These are phyloP conservation scores for Rhizopus sp. DNA, from an alignment of 371 early-diverging fungal species.

Conservation along the genomic window DNA sequence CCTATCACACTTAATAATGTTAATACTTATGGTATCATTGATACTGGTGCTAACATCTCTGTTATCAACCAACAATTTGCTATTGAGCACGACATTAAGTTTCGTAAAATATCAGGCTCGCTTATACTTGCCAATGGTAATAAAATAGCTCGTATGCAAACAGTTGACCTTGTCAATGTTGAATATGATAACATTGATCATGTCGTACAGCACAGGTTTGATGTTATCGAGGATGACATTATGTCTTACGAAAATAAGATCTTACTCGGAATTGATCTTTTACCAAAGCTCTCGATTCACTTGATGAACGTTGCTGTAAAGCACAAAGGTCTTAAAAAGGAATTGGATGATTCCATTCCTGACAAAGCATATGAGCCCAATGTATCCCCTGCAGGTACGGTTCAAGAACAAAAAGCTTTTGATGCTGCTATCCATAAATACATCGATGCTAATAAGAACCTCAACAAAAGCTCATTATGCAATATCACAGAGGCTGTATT, in stretches of 20 bases:
- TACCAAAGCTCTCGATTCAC: slow-evolving; percentile 7
- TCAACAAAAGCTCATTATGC: slow-evolving; percentile 5
- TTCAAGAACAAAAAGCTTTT: slow-evolving; percentile 7
- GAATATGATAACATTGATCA: slow-evolving; percentile 10
- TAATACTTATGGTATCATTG: no score
- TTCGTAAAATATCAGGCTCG: not conserved
- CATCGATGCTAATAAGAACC: slow-evolving; percentile 2
- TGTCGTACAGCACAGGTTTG: slow-evolving; percentile 4
- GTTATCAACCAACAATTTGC: slow-evolving; percentile 12
- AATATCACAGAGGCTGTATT: slow-evolving; percentile 9
- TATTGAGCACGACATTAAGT: slow-evolving; percentile 3
- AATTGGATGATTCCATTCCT: slow-evolving; percentile 4
- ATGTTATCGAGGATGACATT: slow-evolving; percentile 3
- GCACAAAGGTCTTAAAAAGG: slow-evolving; percentile 1
- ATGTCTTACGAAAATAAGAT: not conserved
- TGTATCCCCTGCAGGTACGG: slow-evolving; percentile 5
- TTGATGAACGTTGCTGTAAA: slow-evolving; percentile 11
- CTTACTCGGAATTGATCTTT: slow-evolving; percentile 10
- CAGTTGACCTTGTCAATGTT: slow-evolving; percentile 1
- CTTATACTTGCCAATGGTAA: slow-evolving; percentile 3
- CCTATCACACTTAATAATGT: no score
- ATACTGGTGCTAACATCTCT: not conserved
- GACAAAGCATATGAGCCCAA: slow-evolving; percentile 13
- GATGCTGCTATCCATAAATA: not conserved
- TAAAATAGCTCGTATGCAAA: slow-evolving; percentile 4